phyloP scores from a whole-genome alignment of 352 stramenopile genomes.

The Globisporangium megalacanthum region DNA sequence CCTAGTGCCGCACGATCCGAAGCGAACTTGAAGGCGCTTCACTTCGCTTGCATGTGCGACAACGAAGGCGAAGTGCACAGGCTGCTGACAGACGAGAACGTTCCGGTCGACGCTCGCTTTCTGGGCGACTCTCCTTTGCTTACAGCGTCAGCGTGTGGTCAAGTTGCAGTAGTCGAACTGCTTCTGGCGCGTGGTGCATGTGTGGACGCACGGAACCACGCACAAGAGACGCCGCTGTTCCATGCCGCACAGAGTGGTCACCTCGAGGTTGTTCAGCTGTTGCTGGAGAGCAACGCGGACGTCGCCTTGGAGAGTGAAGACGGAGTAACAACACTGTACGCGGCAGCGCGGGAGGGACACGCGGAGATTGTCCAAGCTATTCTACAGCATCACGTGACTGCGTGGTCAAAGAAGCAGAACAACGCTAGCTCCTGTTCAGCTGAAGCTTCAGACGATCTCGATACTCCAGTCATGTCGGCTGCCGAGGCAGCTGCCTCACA shows the following conservation, averaged over 20 bases:
- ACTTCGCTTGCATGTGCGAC: not conserved
- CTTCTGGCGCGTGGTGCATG: not conserved
- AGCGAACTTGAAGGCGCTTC: not conserved
- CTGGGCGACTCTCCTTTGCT: not conserved
- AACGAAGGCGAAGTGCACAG: not conserved
- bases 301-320: not conserved
- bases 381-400: not conserved
- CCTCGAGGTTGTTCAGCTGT: not conserved
- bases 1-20: not conserved
- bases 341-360: not conserved
- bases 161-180: not conserved
- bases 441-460: not conserved
- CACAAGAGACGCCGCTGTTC: not conserved
- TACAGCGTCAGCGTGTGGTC: not conserved
- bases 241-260: not conserved
- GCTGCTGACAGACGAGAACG: not conserved
- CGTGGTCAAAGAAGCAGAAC: too few relatives aligned
- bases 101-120: not conserved
- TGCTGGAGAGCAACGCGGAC: not conserved
- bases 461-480: too few relatives aligned
- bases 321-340: not conserved
- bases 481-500: too few relatives aligned
- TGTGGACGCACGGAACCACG: not conserved
- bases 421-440: not conserved
- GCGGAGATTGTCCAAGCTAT: not conserved